A percentile compares a stretch with the other conserved stretches of the same genome.
phyloP scores from a whole-genome alignment of 1,284 basidiomycete genomes.

The Salmacisia buchloeana region DNA sequence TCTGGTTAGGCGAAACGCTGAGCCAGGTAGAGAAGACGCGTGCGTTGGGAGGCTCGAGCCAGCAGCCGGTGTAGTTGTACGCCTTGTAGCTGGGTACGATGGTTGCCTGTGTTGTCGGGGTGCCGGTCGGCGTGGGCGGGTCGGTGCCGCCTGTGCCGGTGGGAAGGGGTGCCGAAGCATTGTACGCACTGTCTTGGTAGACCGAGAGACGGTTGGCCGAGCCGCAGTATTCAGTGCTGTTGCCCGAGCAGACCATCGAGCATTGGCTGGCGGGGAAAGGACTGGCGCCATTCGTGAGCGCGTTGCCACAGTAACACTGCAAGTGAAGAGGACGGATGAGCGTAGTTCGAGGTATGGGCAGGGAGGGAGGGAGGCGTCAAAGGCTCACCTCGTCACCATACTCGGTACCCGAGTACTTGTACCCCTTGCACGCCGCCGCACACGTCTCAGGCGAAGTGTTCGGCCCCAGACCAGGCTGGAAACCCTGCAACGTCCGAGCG shows the following conservation, averaged over 20 bases:
- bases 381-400: conserved; percentile 25
- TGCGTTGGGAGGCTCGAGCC: too few relatives aligned
- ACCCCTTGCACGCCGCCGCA: too few relatives aligned
- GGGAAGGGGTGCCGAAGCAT: background rate
- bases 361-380: background rate
- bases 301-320: conserved; percentile 64
- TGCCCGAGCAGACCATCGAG: conserved; percentile 64
- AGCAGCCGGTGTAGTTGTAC: too few relatives aligned
- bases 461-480: too few relatives aligned
- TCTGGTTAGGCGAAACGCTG: too few relatives aligned
- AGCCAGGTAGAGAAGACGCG: too few relatives aligned
- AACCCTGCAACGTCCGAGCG: too few relatives aligned
- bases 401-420: too few relatives aligned
- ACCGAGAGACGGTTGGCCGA: conserved; percentile 66
- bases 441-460: too few relatives aligned
- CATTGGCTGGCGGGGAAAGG: conserved; percentile 57
- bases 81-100: too few relatives aligned
- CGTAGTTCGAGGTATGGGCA: background rate
- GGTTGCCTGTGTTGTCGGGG: too few relatives aligned
- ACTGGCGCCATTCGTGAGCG: conserved; percentile 55
- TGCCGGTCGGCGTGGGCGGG: too few relatives aligned
- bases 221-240: conserved; percentile 62
- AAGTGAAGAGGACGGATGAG: background rate
- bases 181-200: conserved; percentile 58
- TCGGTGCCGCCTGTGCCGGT: background rate